These are phyloP conservation scores for Salix viminalis DNA, from an alignment of 345 rosid genomes.

Conservation along the genomic window DNA sequence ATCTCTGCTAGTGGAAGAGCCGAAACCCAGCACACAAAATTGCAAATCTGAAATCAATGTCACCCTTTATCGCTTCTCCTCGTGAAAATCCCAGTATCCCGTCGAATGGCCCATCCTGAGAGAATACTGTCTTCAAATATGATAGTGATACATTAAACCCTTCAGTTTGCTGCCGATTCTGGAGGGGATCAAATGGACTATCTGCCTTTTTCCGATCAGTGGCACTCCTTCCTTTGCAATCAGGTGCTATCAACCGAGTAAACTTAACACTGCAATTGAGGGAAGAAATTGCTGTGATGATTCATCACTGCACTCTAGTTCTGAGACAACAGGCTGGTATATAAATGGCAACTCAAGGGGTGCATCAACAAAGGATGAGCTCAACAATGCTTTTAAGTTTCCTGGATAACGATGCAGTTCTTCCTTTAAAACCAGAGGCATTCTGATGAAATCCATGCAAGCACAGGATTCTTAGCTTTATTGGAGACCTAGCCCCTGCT, in stretches of 20 bases:
- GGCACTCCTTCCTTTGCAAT: constrained; percentile 32
- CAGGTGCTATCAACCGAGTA: constrained; percentile 78
- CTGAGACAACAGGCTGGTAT: constrained; percentile 39
- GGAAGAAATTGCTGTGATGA: constrained; percentile 31
- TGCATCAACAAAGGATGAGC: constrained; percentile 68
- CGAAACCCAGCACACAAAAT: constrained; percentile 76
- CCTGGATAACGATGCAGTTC: constrained; percentile 89
- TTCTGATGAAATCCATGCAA: constrained; percentile 95
- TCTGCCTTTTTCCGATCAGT: constrained; percentile 54
- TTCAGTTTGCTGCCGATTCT: constrained; percentile 73
- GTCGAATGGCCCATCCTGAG: constrained; percentile 78
- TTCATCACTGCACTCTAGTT: constrained; percentile 4
- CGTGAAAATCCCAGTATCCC: constrained; percentile 91
- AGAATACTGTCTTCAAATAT: constrained; percentile 44
- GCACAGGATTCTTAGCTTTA: constrained; percentile 80
- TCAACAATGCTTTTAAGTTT: constrained; percentile 78
- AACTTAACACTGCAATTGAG: constrained; percentile 62
- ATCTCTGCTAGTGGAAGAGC: constrained; percentile 30
- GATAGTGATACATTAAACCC: constrained; percentile 60
- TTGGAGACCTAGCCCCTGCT: constrained; percentile 37
- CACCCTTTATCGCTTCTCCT: constrained; percentile 78
- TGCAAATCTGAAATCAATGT: constrained; percentile 66
- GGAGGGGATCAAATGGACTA: constrained; percentile 67
- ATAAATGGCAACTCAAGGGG: constrained; percentile 79
- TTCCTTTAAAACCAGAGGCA: constrained; percentile 85